phyloP scores from a whole-genome alignment of 306 rosid genomes.

The Acacia crassicarpa region DNA sequence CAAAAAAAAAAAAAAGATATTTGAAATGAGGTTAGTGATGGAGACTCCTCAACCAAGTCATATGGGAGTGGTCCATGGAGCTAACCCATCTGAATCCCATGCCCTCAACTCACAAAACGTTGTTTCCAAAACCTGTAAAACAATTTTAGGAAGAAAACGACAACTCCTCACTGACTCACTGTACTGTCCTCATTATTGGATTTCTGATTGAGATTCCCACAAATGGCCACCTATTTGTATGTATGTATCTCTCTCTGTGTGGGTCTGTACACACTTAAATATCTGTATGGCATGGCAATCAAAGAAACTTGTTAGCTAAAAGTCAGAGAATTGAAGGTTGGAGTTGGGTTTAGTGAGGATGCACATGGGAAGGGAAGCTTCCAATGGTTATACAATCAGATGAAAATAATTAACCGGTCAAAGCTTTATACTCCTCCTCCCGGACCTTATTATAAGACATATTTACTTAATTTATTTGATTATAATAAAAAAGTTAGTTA shows the following conservation, averaged over 20 bases:
- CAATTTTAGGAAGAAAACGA: constrained; percentile 20
- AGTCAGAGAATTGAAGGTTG: constrained; percentile 36
- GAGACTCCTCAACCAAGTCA: constrained; percentile 49
- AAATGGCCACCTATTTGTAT: not conserved
- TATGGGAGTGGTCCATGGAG: constrained; percentile 3
- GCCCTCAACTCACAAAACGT: not conserved
- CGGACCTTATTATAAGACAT: no score
- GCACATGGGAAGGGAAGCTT: constrained; percentile 36
- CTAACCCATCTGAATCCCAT: constrained; percentile 24
- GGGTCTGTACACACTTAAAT: not conserved
- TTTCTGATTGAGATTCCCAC: constrained; percentile 1
- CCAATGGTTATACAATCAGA: not conserved
- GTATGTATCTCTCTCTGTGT: not conserved
- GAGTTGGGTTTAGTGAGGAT: constrained; percentile 8
- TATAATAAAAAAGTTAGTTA: no score
- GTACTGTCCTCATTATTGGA: not conserved
- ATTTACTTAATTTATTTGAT: no score
- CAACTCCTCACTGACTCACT: constrained; percentile 3
- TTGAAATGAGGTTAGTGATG: constrained; percentile 30
- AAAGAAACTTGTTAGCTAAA: constrained; percentile 4
- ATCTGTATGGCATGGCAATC: not conserved
- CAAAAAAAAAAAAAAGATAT: not conserved
- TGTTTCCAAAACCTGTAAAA: constrained; percentile 5
- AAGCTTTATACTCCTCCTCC: no score
- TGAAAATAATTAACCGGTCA: no score